Evolutionary conservation across 2,329 filamentous ascomycete genomes (phyloP).

Genomic region (Acrodontium crateriforme): DNA sequence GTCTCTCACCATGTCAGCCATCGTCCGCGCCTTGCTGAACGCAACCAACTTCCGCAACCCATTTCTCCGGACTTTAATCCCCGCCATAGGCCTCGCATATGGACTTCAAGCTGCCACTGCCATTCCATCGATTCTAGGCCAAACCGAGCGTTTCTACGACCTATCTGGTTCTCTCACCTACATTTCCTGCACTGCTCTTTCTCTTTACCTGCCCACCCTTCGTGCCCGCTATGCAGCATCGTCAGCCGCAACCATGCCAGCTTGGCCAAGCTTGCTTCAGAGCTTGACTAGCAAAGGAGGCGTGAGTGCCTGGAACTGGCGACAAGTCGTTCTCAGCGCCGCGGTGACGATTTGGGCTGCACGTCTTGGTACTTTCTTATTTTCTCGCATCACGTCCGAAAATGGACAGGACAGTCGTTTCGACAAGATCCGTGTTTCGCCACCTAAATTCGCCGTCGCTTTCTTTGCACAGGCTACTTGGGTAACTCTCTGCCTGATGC

Average conservation of each 20-base stretch:
- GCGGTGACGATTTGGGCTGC: conserved; percentile 50
- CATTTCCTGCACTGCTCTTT: conserved; percentile 48
- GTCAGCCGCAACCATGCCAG: conserved; percentile 26
- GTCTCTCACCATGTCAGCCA: conserved; percentile 15
- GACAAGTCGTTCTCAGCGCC: conserved; percentile 41
- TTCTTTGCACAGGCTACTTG: conserved; percentile 52
- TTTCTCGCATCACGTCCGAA: conserved; percentile 44
- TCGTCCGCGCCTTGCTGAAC: conserved; percentile 39
- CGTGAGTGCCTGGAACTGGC: conserved; percentile 43
- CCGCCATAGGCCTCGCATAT: conserved; percentile 47
- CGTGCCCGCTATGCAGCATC: conserved; percentile 39
- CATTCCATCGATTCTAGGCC: conserved; percentile 44
- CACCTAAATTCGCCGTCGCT: conserved; percentile 39
- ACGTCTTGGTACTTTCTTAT: conserved; percentile 50
- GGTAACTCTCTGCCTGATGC: conserved; percentile 53
- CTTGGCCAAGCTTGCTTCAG: conserved; percentile 34
- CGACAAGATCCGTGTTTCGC: conserved; percentile 38
- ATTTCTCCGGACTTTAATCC: conserved; percentile 48
- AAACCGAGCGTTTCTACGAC: conserved; percentile 56
- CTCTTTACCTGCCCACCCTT: conserved; percentile 46
- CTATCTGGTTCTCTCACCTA: conserved; percentile 53
- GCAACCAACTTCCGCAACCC: conserved; percentile 48
- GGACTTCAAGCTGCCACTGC: conserved; percentile 49
- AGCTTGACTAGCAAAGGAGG: conserved; percentile 31
- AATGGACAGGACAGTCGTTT: conserved; percentile 46